Evolutionary conservation across 2,329 filamentous ascomycete genomes (phyloP), one percentile per base, ranked within the genome.

Genomic region (Trichophyton mentagrophytes): DNA sequence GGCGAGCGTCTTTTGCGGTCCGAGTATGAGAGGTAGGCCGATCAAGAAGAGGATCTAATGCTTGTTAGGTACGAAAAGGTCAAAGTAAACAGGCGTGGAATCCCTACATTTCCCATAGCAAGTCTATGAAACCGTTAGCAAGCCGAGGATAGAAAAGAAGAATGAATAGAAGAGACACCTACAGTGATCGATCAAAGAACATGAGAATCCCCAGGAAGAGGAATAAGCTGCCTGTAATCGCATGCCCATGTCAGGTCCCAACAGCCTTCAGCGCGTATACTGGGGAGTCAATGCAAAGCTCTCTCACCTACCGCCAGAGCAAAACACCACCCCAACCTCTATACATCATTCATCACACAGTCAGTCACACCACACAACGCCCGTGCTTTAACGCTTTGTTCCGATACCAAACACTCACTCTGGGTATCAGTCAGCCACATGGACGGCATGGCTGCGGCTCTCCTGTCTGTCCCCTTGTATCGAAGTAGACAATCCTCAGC

Each of bases 261-360:
- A 8, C 42, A 9, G 22, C 17, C 17, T 20, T 20, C n/a, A 20
- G n/a, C 17, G 20, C 5, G 17, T 15, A 44, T n/a, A 46, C 17
- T 3, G 17, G 44, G 22, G 44, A 17, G 22, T 20, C 20, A 22
- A 20, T 17, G n/a, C 44, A 25, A 47, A 44, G 36, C 40, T 20
- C 61, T 63, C 59, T 61, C 74, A 87, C 88, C 68, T 86, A 96
- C 91, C 92, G 71, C 90, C 92, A 71, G 90, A 93, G 82, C 93
- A 97, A 80, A 99, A 99, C 73, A 91, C 89, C 65, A 96, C 91
- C 68, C 93, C 93, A 70, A 97, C 88, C 77, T 99, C 93, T 97
- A 70, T 9, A 44, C 25, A 57, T 22, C 9, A 27, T 47, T 30
- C 27, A 59, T 40, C 15, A 47, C 33, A 38, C 33, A 3, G 33